phyloP scores from a whole-genome alignment of 768 basidiomycete genomes.

The Termitomyces sp. region DNA sequence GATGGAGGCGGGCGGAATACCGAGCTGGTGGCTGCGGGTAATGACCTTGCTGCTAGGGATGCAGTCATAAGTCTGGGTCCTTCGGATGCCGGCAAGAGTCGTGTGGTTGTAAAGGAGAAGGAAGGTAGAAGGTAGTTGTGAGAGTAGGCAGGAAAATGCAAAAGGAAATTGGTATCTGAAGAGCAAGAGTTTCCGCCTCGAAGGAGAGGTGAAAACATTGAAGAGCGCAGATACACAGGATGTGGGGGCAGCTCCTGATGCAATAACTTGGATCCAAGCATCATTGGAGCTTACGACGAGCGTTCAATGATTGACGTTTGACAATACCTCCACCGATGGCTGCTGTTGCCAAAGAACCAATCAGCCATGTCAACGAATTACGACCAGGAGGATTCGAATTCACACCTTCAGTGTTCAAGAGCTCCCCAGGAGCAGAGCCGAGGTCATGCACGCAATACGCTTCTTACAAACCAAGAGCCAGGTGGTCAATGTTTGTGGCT shows the following conservation, averaged over 20 bases:
- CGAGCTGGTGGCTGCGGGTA: not conserved
- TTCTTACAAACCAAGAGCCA: too few relatives aligned
- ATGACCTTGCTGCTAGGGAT: not conserved
- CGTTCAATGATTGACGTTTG: too few relatives aligned
- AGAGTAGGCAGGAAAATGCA: conserved; percentile 25
- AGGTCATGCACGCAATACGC: too few relatives aligned
- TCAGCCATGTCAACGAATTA: too few relatives aligned
- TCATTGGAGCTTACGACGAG: too few relatives aligned
- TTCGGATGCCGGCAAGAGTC: too few relatives aligned
- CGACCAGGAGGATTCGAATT: too few relatives aligned
- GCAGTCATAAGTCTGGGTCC: not conserved
- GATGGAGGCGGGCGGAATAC: not conserved
- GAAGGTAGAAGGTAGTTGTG: conserved; percentile 16
- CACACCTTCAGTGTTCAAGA: too few relatives aligned
- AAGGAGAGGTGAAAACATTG: conserved; percentile 26
- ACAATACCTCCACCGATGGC: too few relatives aligned
- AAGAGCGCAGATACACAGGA: conserved; percentile 4
- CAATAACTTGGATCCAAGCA: conserved; percentile 3
- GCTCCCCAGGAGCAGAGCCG: too few relatives aligned
- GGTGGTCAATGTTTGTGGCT: too few relatives aligned
- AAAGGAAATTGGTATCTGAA: conserved; percentile 42
- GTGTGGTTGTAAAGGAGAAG: conserved; percentile 15
- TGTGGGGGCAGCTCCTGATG: not conserved
- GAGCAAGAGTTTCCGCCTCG: conserved; percentile 40
- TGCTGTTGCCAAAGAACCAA: too few relatives aligned